Base-by-base conservation (phyloP, 2,329 filamentous ascomycete genomes). In the Alternaria infectoria region DNA sequence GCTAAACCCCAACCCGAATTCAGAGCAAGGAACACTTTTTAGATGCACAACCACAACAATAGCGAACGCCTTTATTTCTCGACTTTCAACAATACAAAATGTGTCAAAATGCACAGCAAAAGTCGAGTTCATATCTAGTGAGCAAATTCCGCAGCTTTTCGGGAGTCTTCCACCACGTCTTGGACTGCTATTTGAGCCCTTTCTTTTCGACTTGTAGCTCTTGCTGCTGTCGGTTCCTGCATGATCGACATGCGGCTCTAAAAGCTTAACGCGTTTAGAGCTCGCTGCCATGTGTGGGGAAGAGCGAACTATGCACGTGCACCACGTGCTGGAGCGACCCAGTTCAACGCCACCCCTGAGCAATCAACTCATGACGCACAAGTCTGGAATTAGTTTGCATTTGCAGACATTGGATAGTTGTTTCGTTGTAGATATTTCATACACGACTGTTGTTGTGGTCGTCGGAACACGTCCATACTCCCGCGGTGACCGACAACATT, bases 231-330 rank as follows among this genome's bases (percentile, higher is more conserved):
- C 68, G 69, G 76, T 77, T 60, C 57, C 61, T 60, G 61, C 75
- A 66, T 76, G 75, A 74, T 72, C 76, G 74, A 71, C 59, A 71
- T 77, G 75, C 73, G 75, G 74, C 75, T 77, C 66, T 71, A 77
- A 77, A 76, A 74, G 75, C 77, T 78, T 76, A 72, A 70, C 36
- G 65, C 59, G 54, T 59, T 67, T 73, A 69, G 66, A 67, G 62
- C 59, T 70, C 62, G 66, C 65, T 70, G 74, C 66, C 69, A 66
- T 70, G 55, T 73, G 75, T 77, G 75, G 75, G 74, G 69, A 68
- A 62, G 64, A 46, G 54, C 62, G 57, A 68, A 64, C 69, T 52
- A 67, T 59, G 69, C 71, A 74, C 71, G 70, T 72, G 70, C 71
- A 59, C 68, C 69, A 69, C 64, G 61, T 69, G 68, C 47, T 50